Evolutionary conservation across 139 green algal species (phyloP), one percentile per base, ranked within the genome.

Genomic region (Chlamydomonas eustigma): DNA sequence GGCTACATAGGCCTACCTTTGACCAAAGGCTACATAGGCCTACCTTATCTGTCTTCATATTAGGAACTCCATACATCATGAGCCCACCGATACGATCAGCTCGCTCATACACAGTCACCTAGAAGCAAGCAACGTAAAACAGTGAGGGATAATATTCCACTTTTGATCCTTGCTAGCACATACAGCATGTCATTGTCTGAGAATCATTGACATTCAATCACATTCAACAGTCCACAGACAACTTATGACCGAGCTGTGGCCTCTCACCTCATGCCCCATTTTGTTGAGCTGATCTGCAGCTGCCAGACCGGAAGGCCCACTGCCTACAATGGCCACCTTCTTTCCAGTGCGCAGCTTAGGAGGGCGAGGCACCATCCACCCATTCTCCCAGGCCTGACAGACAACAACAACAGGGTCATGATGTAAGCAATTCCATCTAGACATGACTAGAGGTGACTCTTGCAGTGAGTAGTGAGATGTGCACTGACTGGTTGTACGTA

Each of bases 261-360:
- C 58, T 28, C 58, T 36, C 39, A 90, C 91, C 63, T 82, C 84
- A 77, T 97, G 91, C 8, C 92, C 92, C 79, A 89, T 89, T 85
- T 97, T 97, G 88, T 98, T 98, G n/a, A 98, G 88, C 91, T 98
- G 93, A 82, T 98, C 94, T 1, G 94, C 94, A 1, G 94, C 93
- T 1, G 94, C 94, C 63, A 98, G 80, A 75, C 94, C 94, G 1
- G 94, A 92, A 32, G 94, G 94, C 2, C 94, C 94, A 36, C 83
- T 89, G 67, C 94, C 94, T 28, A 98, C 89, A 36, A 98, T 79
- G 1, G 95, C 91, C 37, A 98, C 93, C 44, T 80, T 84, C 66
- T 85, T 87, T 50, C 89, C 90, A 35, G 92, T 97, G 78, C 95
- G 90, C 64, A 87, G 71, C 70, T 76, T 76, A 4, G 94, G 94